A percentile compares a stretch with the other conserved stretches of the same genome.
phyloP scores from a whole-genome alignment of 495 filamentous ascomycete genomes.

The Neurospora sp. region DNA sequence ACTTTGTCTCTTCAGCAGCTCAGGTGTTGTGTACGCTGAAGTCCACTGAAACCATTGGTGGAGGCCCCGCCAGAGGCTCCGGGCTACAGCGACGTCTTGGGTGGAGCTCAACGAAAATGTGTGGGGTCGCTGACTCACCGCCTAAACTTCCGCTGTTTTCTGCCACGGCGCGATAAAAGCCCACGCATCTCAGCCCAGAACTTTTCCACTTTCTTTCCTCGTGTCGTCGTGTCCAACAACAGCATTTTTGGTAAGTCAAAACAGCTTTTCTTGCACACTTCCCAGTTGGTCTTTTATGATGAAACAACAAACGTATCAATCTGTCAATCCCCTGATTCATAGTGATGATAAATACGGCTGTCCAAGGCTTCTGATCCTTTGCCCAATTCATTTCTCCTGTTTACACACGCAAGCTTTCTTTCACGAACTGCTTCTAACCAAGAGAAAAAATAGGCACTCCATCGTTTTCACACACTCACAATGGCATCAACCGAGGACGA shows the following conservation, averaged over 20 bases:
- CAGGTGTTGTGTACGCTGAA: background rate
- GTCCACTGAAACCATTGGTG: background rate
- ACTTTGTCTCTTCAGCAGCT: background rate
- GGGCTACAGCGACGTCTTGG: background rate
- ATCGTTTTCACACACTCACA: background rate
- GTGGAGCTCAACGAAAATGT: background rate
- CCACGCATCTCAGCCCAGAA: background rate
- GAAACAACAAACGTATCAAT: constrained; percentile 26
- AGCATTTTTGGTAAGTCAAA: constrained; percentile 16
- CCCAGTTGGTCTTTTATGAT: constrained; percentile 19
- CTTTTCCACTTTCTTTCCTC: constrained; percentile 7
- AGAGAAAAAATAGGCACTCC: background rate
- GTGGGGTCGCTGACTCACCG: background rate
- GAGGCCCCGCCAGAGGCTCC: background rate
- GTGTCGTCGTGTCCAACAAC: constrained; percentile 13
- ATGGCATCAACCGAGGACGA: constrained; percentile 17
- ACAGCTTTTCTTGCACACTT: background rate
- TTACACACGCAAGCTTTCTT: background rate
- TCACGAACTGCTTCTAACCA: constrained; percentile 12
- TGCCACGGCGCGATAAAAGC: constrained; percentile 12
- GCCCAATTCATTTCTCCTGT: constrained; percentile 2
- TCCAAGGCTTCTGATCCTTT: constrained; percentile 25
- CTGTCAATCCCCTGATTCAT: constrained; percentile 36
- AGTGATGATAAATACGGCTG: constrained; percentile 26
- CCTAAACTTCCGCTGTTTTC: background rate